Percentiles rank a stretch among this genome's conserved stretches.
Conservation (phyloP, 164 flowering plant genomes). For the Sedum album region DNA sequence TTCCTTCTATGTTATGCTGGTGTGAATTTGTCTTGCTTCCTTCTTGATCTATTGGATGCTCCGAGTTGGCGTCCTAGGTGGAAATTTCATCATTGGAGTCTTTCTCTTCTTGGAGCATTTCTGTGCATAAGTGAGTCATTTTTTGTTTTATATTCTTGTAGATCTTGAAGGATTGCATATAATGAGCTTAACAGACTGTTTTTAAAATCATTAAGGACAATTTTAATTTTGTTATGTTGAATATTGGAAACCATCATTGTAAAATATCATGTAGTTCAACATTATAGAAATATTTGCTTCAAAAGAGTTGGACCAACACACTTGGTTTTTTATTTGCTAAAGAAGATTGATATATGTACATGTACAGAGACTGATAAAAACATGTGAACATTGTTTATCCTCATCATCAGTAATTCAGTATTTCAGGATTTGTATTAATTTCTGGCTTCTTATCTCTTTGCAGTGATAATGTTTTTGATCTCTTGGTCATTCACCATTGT, state of each 20-base stretch:
- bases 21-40: constrained; percentile 95
- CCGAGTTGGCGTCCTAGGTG: constrained; percentile 99
- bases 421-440: background rate
- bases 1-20: constrained; percentile 94
- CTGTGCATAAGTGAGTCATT: constrained; percentile 68
- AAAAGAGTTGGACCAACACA: background rate
- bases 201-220: background rate
- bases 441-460: constrained; percentile 11
- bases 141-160: background rate
- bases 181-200: too few relatives aligned
- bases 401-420: too few relatives aligned
- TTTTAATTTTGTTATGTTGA: background rate
- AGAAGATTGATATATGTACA: background rate
- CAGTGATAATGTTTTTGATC: constrained; percentile 99
- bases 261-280: background rate
- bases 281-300: background rate
- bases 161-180: background rate
- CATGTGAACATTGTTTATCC: background rate
- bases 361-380: background rate
- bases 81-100: constrained; percentile 99
- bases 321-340: background rate
- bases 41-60: constrained; percentile 97
- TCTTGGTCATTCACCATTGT: constrained; percentile 97
- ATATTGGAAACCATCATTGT: background rate
- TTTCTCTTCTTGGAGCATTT: constrained; percentile 87